Percentiles rank a stretch among this genome's conserved stretches.
phyloP scores from a whole-genome alignment of 208 protist species.

The Vickermania spadyakhi region DNA sequence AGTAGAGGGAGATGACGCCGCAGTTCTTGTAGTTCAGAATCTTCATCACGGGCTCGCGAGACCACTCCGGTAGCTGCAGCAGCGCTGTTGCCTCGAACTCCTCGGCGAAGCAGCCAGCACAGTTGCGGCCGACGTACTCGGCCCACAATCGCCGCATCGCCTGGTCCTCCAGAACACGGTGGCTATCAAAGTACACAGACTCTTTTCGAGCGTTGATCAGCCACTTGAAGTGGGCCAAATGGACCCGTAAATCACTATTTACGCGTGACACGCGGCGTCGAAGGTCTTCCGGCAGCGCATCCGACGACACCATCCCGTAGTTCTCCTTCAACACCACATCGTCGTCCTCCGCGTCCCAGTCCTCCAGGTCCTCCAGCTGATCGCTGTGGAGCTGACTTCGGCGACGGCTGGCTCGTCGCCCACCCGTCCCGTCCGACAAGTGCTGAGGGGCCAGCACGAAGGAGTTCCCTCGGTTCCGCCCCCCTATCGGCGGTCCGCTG shows the following conservation, averaged over 20 bases:
- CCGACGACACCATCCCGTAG: background rate
- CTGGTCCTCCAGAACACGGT: conserved; percentile 36
- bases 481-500: background rate
- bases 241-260: conserved; percentile 32
- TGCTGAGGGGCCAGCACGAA: background rate
- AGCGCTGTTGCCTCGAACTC: conserved; percentile 32
- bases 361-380: conserved; percentile 6
- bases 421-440: background rate
- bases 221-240: conserved; percentile 67
- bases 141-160: conserved; percentile 46
- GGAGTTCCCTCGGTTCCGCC: background rate
- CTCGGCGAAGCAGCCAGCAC: conserved; percentile 42
- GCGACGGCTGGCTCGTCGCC: background rate
- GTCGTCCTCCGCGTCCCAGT: conserved; percentile 4
- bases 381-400: background rate
- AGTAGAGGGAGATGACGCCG: conserved; percentile 72
- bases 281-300: conserved; percentile 13
- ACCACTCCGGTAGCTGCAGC: conserved; percentile 44
- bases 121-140: conserved; percentile 35
- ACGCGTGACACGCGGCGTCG: conserved; percentile 13
- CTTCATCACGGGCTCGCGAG: conserved; percentile 29
- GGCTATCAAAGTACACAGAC: conserved; percentile 28
- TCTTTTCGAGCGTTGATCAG: conserved; percentile 17
- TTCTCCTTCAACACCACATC: background rate
- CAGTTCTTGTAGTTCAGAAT: conserved; percentile 60